Evolutionary conservation across 2,329 filamentous ascomycete genomes (phyloP), one percentile per base, ranked within the genome.

Genomic region (Hymenoscyphus scutula): DNA sequence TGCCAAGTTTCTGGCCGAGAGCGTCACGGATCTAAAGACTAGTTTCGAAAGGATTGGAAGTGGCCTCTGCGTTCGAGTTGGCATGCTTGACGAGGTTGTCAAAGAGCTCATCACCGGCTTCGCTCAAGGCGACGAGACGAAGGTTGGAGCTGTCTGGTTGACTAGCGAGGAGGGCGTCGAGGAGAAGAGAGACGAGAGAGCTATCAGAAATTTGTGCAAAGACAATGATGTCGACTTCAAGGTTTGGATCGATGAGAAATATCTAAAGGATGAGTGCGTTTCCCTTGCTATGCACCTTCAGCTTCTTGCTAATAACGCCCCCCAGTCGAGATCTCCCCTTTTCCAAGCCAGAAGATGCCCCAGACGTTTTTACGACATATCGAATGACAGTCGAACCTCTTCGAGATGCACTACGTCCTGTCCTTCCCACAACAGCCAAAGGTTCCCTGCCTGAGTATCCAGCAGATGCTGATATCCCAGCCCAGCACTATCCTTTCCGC

Each of bases 261-360:
- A 90, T 68, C 87, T 87, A 64, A 80, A 93, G 58, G 88, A 93
- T 70, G 89, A 93, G 90, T 93, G 78, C 76, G 89, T 83, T 27
- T 51, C 45, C 45, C 11, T 11, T 25, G n/a, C 23, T 23, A 25
- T 11, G 45, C 19, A 51, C n/a, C 1, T 48, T 25, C 19, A 23
- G 23, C 45, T 1, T 19, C 29, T 54, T 19, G 55, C 23, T 25
- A 29, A 45, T 53, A 51, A 57, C 37, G 19, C 45, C 30, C 34
- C 59, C 32, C 27, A 92, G 89, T 68, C 86, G 86, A 25, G 89
- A 94, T 70, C 73, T 89, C 0, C 82, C 84, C 0, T 80, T 90
- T 55, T 71, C 80, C 2, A 76, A 80, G 3, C 79, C 86, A 0
- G 72, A 80, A 34, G 82, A 90, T 1, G 79, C 92, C 1, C 89